A percentile compares a stretch with the other conserved stretches of the same genome.
Conservation (phyloP, 2,329 filamentous ascomycete genomes). For the Colletotrichum endophyticum region DNA sequence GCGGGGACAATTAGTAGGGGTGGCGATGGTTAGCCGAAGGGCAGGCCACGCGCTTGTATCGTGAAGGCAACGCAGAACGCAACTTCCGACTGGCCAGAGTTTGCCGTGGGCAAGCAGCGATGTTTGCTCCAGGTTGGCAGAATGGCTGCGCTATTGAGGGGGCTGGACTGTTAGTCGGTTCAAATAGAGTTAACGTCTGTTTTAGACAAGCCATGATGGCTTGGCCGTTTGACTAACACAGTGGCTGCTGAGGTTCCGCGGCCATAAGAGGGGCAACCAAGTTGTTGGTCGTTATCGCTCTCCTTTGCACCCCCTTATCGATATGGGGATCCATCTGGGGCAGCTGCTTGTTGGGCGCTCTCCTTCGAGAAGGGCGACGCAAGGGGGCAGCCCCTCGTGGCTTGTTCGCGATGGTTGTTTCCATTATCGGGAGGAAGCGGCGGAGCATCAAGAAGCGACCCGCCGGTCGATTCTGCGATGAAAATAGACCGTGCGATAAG, state of each 20-base stretch:
- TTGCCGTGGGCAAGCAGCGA: not conserved
- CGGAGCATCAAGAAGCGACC: not conserved
- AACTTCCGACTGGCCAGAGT: not conserved
- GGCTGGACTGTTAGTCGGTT: not conserved
- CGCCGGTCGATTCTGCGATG: not conserved
- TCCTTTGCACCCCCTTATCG: not conserved
- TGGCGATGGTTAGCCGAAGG: not conserved
- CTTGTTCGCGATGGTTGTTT: not conserved
- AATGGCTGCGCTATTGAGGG: conserved; percentile 6
- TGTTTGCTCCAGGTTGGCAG: not conserved
- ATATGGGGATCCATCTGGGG: not conserved
- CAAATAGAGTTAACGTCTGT: not conserved
- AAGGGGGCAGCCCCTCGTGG: not conserved
- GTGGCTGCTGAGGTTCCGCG: not conserved
- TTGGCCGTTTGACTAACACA: not conserved
- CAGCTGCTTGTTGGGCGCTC: not conserved
- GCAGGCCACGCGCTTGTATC: not conserved
- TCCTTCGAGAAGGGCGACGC: not conserved
- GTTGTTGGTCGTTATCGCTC: not conserved
- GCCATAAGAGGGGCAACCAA: not conserved
- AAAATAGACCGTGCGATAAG: not conserved
- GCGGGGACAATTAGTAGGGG: not conserved
- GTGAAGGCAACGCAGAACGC: not conserved
- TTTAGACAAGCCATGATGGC: not conserved
- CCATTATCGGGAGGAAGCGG: not conserved